Evolutionary conservation across 352 stramenopile species (phyloP).

Genomic region (Globisporangium polare): DNA sequence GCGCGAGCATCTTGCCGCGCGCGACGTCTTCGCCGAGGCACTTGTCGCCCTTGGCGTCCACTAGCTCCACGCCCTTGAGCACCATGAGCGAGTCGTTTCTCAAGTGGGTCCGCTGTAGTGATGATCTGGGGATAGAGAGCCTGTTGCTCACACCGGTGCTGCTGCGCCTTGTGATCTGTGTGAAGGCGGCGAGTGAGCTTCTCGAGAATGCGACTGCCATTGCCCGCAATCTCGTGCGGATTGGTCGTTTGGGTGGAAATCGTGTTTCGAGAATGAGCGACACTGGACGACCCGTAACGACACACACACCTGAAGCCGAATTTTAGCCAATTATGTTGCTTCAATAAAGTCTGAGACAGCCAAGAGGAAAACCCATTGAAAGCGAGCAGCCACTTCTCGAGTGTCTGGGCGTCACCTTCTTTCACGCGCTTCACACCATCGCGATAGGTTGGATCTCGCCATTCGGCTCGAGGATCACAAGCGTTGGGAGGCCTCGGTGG

Average conservation of each 20-base stretch:
- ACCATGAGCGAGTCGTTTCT: too few species aligned
- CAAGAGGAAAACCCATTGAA: too few species aligned
- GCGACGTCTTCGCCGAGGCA: slow-evolving; percentile 39
- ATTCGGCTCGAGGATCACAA: slow-evolving; percentile 56
- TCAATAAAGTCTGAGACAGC: too few species aligned
- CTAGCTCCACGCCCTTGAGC: slow-evolving; percentile 47
- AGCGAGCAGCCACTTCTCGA: slow-evolving; percentile 46
- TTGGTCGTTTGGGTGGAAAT: too few species aligned
- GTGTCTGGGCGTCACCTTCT: slow-evolving; percentile 38
- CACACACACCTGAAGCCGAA: neutral
- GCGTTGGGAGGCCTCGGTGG: slow-evolving; percentile 74
- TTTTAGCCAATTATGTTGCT: slow-evolving; percentile 2
- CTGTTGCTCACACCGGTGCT: too few species aligned
- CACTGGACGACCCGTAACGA: neutral
- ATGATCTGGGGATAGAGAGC: too few species aligned
- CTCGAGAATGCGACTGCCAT: neutral
- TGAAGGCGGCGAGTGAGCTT: neutral
- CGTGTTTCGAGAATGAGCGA: neutral
- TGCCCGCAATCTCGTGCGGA: too few species aligned
- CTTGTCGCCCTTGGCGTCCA: slow-evolving; percentile 48
- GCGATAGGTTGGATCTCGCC: slow-evolving; percentile 65
- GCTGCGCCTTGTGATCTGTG: neutral
- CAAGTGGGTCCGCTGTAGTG: too few species aligned
- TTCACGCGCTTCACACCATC: slow-evolving; percentile 49
- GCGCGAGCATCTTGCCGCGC: slow-evolving; percentile 52